phyloP scores from a whole-genome alignment of 257 asterid genomes.

The Solanum piurae region DNA sequence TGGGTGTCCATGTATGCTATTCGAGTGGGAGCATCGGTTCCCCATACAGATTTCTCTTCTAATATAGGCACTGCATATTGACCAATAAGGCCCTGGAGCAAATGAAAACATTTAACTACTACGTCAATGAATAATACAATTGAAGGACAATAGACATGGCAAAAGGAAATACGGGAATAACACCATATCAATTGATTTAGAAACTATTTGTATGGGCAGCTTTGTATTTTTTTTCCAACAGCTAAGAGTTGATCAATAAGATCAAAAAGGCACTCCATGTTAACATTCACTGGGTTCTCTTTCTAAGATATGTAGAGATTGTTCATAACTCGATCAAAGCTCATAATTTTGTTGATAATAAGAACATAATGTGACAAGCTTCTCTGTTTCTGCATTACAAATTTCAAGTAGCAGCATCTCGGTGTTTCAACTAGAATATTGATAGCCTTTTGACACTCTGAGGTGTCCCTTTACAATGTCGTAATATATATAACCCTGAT shows the following conservation, averaged over 20 bases:
- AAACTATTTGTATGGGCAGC: not conserved
- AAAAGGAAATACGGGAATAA: not conserved
- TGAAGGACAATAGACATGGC: not conserved
- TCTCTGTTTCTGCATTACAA: not conserved
- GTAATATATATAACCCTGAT: not conserved
- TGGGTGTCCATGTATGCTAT: slow-evolving; percentile 99
- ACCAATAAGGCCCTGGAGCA: slow-evolving; percentile 79
- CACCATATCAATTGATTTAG: not conserved
- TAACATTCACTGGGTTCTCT: not conserved
- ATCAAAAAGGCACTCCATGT: not conserved
- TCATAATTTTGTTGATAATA: not conserved
- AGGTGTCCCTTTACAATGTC: not conserved
- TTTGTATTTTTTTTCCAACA: not conserved
- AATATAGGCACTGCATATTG: slow-evolving; percentile 96
- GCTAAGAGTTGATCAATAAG: not conserved
- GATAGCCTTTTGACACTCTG: not conserved
- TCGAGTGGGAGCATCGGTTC: slow-evolving; percentile 98
- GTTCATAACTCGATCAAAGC: not conserved
- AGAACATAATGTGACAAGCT: not conserved
- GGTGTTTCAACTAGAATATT: not conserved
- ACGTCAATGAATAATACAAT: slow-evolving; percentile 2
- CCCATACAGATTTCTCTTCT: slow-evolving; percentile 99
- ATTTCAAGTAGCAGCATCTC: not conserved
- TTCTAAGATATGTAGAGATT: not conserved
- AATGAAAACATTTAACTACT: not conserved